Evolutionary conservation across 1,284 basidiomycete genomes (phyloP).

Genomic region (Coriolopsis trogii): DNA sequence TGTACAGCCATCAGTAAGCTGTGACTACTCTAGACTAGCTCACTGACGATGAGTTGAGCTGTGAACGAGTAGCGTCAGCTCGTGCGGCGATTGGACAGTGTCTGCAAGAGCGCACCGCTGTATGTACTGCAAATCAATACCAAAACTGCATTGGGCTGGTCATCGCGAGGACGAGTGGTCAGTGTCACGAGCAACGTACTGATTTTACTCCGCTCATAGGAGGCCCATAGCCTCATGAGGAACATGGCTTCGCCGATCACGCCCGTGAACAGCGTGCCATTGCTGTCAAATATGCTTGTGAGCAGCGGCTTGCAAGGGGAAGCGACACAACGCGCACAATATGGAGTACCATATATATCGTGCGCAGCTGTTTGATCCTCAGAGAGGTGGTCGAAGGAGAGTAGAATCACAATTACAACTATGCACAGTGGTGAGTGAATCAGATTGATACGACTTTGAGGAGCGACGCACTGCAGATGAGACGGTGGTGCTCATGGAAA

Average conservation of each 20-base stretch:
- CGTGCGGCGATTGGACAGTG: background rate
- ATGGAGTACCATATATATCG: constrained; percentile 16
- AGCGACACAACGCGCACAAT: background rate
- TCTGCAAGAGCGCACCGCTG: background rate
- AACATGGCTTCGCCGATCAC: constrained; percentile 18
- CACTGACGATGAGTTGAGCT: background rate
- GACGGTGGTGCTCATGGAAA: background rate
- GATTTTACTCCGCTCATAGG: constrained; percentile 11
- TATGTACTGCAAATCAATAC: constrained; percentile 4
- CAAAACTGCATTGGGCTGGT: constrained; percentile 7
- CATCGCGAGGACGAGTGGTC: too few species aligned
- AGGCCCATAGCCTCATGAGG: constrained; percentile 18
- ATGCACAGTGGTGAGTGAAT: background rate
- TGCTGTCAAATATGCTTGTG: background rate
- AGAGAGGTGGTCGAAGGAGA: background rate
- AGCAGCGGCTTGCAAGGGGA: background rate
- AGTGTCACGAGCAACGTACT: background rate
- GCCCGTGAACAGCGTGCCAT: constrained; percentile 11
- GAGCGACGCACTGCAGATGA: background rate
- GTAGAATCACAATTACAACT: constrained; percentile 2
- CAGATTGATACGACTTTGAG: background rate
- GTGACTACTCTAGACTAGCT: too few species aligned
- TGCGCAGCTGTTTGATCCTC: constrained; percentile 3
- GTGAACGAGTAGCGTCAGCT: background rate
- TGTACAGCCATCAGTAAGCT: too few species aligned